These are phyloP conservation scores for Phytopythium aichiense DNA, from an alignment of 352 stramenopile species.

Conservation along the genomic window DNA sequence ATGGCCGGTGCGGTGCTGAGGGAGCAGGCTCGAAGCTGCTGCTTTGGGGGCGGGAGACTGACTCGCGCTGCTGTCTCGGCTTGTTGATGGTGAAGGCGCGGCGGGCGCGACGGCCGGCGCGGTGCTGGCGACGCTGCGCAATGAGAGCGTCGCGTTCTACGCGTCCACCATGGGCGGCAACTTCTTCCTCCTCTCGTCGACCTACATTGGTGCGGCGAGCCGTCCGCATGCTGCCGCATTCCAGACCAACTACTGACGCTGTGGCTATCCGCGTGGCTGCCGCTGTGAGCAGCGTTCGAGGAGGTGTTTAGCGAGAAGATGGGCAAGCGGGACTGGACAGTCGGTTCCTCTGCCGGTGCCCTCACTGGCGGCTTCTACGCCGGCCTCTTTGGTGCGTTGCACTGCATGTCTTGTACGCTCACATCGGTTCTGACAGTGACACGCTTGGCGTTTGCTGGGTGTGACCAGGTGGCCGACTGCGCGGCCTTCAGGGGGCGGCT, in stretches of 20 bases:
- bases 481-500: constrained; percentile 59
- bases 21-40: background rate
- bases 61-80: background rate
- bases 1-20: constrained; percentile 27
- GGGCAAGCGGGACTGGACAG: constrained; percentile 57
- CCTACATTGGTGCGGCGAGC: constrained; percentile 65
- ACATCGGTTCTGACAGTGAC: background rate
- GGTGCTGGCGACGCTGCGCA: constrained; percentile 58
- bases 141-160: constrained; percentile 81
- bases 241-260: background rate
- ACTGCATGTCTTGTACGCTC: background rate
- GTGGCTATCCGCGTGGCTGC: background rate
- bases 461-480: constrained; percentile 48
- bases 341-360: constrained; percentile 43
- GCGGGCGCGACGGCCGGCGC: constrained; percentile 54
- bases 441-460: background rate
- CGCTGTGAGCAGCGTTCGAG: constrained; percentile 44
- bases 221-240: too few relatives aligned
- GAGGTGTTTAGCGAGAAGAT: constrained; percentile 73
- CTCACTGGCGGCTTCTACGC: constrained; percentile 76
- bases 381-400: constrained; percentile 48
- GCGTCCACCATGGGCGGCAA: constrained; percentile 80
- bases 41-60: too few relatives aligned
- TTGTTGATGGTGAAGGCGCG: constrained; percentile 17
- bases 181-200: constrained; percentile 80